Conservation (phyloP, 2,329 filamentous ascomycete genomes). For the Trichothecium sympodiale region DNA sequence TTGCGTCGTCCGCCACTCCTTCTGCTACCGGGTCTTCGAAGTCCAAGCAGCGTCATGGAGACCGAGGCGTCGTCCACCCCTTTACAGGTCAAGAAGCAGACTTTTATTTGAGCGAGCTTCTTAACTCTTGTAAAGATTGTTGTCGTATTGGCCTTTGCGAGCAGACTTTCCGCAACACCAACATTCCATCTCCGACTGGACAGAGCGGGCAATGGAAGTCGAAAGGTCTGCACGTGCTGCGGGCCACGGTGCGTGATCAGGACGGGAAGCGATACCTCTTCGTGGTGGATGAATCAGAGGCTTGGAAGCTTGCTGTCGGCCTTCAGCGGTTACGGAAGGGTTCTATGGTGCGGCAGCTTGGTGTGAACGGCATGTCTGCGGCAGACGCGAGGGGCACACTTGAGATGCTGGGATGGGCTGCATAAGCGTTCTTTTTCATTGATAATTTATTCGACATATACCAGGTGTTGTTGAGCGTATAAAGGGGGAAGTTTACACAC, state of each 20-base stretch:
- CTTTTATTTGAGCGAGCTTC: slow-evolving; percentile 49
- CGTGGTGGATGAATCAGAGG: slow-evolving; percentile 51
- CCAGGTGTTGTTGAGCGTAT: not conserved
- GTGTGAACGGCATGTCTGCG: slow-evolving; percentile 43
- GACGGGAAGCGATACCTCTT: slow-evolving; percentile 58
- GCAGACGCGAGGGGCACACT: slow-evolving; percentile 43
- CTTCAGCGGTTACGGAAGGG: slow-evolving; percentile 50
- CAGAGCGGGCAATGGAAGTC: slow-evolving; percentile 44
- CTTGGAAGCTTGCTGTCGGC: slow-evolving; percentile 55
- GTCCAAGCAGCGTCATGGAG: slow-evolving; percentile 32
- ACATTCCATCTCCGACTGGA: slow-evolving; percentile 24
- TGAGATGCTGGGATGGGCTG: slow-evolving; percentile 45
- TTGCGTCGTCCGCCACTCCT: slow-evolving; percentile 28
- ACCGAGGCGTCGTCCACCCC: slow-evolving; percentile 34
- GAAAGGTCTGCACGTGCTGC: slow-evolving; percentile 49
- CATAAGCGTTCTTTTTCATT: not conserved
- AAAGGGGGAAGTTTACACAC: not conserved
- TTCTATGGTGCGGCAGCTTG: slow-evolving; percentile 45
- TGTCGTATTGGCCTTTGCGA: slow-evolving; percentile 45
- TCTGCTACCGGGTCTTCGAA: slow-evolving; percentile 13
- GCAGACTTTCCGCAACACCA: slow-evolving; percentile 29
- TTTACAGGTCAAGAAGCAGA: slow-evolving; percentile 56
- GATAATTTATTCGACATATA: not conserved
- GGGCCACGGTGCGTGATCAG: slow-evolving; percentile 53
- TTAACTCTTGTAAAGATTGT: slow-evolving; percentile 52